These are phyloP conservation scores for Chrysoporthe deuterocubensis DNA, from an alignment of 2,329 filamentous ascomycete species.

Conservation along the genomic window DNA sequence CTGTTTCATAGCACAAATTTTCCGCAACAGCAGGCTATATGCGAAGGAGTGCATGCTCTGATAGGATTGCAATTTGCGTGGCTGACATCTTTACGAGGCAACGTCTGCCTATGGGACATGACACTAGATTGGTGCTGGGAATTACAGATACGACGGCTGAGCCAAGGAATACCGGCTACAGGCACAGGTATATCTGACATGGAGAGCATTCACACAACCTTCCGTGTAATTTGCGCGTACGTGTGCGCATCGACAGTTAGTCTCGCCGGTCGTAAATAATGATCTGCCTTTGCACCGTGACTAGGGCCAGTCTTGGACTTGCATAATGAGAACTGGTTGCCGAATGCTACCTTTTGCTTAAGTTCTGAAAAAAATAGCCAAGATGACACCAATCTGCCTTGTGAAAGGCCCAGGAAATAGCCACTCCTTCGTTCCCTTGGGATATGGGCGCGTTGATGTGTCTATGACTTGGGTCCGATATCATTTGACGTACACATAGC, in stretches of 20 bases:
- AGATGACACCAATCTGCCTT: background rate
- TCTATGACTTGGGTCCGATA: background rate
- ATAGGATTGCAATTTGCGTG: background rate
- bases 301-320: background rate
- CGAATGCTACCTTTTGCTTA: background rate
- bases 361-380: background rate
- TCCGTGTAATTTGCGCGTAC: background rate
- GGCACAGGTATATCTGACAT: background rate
- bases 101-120: background rate
- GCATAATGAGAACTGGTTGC: background rate
- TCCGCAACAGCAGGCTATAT: background rate
- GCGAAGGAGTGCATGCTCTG: background rate
- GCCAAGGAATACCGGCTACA: background rate
- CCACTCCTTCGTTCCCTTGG: background rate
- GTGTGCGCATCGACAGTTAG: background rate
- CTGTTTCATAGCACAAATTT: background rate
- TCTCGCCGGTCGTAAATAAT: background rate
- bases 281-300: background rate
- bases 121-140: background rate
- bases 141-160: constrained; percentile 5
- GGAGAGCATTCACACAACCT: background rate
- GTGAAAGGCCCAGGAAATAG: background rate
- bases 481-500: background rate
- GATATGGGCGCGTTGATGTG: background rate
- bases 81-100: background rate